A percentile compares a stretch with the other conserved stretches of the same genome.
Conservation (phyloP, 2,329 filamentous ascomycete species). For the Fusarium musae region DNA sequence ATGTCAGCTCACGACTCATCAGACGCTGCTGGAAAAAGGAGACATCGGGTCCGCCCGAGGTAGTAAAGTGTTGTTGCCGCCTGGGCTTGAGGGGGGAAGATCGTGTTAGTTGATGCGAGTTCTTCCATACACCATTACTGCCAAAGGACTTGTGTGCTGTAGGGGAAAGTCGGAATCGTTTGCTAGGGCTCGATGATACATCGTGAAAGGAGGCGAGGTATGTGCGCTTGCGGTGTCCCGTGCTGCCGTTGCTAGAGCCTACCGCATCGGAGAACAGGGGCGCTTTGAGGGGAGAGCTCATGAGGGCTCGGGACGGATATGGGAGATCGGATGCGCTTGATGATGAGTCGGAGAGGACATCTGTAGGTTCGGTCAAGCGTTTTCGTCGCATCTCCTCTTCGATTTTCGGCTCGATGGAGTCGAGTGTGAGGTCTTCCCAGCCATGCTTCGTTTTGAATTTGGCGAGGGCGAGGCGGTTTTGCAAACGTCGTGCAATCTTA, state of each 20-base stretch:
- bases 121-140: conserved; percentile 76
- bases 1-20: conserved; percentile 70
- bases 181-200: conserved; percentile 67
- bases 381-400: conserved; percentile 82
- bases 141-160: conserved; percentile 67
- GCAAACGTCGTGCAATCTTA: conserved; percentile 91
- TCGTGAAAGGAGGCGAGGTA: conserved; percentile 70
- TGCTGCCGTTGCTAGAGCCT: conserved; percentile 75
- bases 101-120: conserved; percentile 78
- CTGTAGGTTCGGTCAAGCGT: conserved; percentile 71
- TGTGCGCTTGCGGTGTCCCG: conserved; percentile 71
- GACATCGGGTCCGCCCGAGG: conserved; percentile 74
- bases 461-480: conserved; percentile 93
- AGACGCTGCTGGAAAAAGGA: conserved; percentile 82
- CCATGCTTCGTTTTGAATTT: conserved; percentile 98
- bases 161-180: conserved; percentile 75
- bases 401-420: conserved; percentile 85
- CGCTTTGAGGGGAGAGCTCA: conserved; percentile 86
- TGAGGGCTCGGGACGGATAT: conserved; percentile 74
- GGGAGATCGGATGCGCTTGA: conserved; percentile 83
- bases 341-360: conserved; percentile 86
- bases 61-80: conserved; percentile 79
- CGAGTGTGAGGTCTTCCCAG: conserved; percentile 89
- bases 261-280: conserved; percentile 87
- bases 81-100: conserved; percentile 87